Evolutionary conservation across 495 filamentous ascomycete genomes (phyloP).

Genomic region (Podospora conica): DNA sequence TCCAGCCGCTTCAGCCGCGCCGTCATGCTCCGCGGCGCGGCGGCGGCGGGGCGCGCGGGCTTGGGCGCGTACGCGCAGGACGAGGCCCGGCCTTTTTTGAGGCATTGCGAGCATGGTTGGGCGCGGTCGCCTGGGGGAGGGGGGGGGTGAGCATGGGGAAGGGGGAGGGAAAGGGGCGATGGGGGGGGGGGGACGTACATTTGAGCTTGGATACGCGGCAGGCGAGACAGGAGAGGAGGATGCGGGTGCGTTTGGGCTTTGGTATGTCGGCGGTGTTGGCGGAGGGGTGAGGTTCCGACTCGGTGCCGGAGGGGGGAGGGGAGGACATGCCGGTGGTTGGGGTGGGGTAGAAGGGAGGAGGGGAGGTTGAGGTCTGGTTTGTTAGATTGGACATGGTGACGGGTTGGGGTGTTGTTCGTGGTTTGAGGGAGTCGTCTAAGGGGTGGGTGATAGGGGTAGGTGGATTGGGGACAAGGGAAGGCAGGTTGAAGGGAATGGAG

Average conservation of each 20-base stretch:
- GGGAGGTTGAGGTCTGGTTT: neutral
- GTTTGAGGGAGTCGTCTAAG: too few relatives aligned
- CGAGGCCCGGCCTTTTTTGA: constrained; percentile 36
- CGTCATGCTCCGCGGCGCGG: constrained; percentile 38
- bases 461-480: neutral
- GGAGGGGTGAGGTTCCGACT: neutral
- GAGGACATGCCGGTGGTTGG: neutral
- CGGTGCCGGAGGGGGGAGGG: neutral
- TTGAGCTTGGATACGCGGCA: constrained; percentile 42
- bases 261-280: neutral
- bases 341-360: neutral
- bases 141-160: neutral
- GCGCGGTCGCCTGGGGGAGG: constrained; percentile 13
- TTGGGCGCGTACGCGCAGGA: constrained; percentile 43
- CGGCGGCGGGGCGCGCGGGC: constrained; percentile 30
- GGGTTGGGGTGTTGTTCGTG: neutral
- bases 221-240: constrained; percentile 36
- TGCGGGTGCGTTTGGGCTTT: constrained; percentile 28
- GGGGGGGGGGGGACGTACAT: constrained; percentile 20
- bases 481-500: neutral
- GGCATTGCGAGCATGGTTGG: constrained; percentile 36
- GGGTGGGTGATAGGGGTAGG: neutral
- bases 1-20: constrained; percentile 49
- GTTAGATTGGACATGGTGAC: neutral
- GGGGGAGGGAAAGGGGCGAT: neutral